Base-by-base conservation (phyloP, 2,329 filamentous ascomycete species). In the Cordyceps fumosorosea region DNA sequence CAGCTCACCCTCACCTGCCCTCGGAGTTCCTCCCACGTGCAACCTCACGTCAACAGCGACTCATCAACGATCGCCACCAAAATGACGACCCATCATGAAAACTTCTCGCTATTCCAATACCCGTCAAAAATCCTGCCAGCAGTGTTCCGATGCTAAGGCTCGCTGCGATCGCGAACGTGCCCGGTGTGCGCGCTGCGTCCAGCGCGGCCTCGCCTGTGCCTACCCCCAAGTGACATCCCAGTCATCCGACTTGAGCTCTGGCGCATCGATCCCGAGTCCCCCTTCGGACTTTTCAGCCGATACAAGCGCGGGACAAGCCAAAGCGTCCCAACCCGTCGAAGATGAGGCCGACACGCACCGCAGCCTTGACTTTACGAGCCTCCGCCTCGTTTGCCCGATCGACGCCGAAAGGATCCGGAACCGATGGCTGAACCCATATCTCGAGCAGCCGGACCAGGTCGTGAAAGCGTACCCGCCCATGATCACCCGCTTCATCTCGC, bases 101-200 rank as follows among this genome's bases (percentile, higher is more conserved):
- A n/a, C 40, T 16, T 47, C 34, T 24, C 55, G 54, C 11, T 62
- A 62, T 51, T 24, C 52, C 7, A 62, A n/a, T 10, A 50, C 44
- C 18, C 60, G 60, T 24, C 60, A 62, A 29, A 62, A 56, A 10
- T 48, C 51, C n/a, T 62, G 60, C 45, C 45, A 29, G 18, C 44
- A 56, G 10, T 62, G 60, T 52, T 55, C 44, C 29, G 26, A 18
- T 24, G 52, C 52, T 44, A 62, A 62, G 22, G 52, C 60, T 3
- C 52, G 53, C 11, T 62, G 60, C 44, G 45, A 62, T 18, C 60
- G 60, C 22, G 20, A 48, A n/a, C 52, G 50, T 2, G 5, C 3
- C 18, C n/a, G 52, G 7, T 62, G 60, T 22, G 6, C 44, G 1
- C 52, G 60, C 22, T 62, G 60, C n/a, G 44, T 32, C 5, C 44